A percentile compares a stretch with the other conserved stretches of the same genome.
Conservation (phyloP, 2,329 filamentous ascomycete genomes). For the Phoma herbarum region DNA sequence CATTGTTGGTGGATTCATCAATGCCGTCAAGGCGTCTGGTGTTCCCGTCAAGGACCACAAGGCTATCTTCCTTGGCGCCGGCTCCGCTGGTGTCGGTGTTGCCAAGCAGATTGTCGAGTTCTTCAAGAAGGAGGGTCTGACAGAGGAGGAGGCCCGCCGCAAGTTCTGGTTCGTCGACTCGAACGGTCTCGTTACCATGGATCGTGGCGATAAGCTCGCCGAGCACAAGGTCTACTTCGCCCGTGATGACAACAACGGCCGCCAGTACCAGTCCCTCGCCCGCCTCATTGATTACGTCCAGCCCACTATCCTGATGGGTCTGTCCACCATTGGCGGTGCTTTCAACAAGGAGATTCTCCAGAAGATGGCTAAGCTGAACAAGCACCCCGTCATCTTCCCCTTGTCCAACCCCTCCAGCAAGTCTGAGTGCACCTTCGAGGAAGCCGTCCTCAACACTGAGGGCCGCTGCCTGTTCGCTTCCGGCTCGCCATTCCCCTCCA, state of each 20-base stretch:
- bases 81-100: constrained; percentile 94
- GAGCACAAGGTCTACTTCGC: constrained; percentile 82
- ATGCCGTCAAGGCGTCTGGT: constrained; percentile 81
- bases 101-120: constrained; percentile 98
- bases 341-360: constrained; percentile 89
- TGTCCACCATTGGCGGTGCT: constrained; percentile 92
- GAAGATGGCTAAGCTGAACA: constrained; percentile 66
- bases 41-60: constrained; percentile 89
- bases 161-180: constrained; percentile 99
- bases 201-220: constrained; percentile 92
- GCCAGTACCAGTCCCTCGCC: constrained; percentile 78
- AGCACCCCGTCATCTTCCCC: constrained; percentile 81
- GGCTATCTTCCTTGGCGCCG: constrained; percentile 94
- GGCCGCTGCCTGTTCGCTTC: constrained; percentile 93
- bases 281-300: constrained; percentile 95
- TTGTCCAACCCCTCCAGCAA: constrained; percentile 96
- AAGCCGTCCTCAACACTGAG: constrained; percentile 89
- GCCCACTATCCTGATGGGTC: constrained; percentile 91
- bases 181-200: constrained; percentile 90
- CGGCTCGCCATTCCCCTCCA: constrained; percentile 86
- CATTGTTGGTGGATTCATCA: constrained; percentile 83
- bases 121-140: constrained; percentile 91
- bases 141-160: constrained; percentile 83
- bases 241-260: constrained; percentile 69
- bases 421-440: constrained; percentile 97